A percentile compares a stretch with the other conserved stretches of the same genome.
phyloP scores from a whole-genome alignment of 176 grass and related monocot genomes.

The Chloris gayana region DNA sequence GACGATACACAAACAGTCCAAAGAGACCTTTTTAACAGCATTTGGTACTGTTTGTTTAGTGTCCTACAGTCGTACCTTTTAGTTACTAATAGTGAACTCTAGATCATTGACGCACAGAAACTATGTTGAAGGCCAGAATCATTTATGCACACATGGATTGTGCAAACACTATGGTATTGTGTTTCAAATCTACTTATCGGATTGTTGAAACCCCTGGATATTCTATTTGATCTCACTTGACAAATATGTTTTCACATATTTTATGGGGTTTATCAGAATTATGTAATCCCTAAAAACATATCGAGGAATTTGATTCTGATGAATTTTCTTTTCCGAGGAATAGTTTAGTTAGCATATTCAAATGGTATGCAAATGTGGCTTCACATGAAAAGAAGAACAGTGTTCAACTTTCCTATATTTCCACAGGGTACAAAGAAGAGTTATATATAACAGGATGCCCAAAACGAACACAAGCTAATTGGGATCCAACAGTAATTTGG shows the following conservation, averaged over 20 bases:
- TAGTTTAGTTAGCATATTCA: neutral
- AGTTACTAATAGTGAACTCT: neutral
- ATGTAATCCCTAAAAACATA: neutral
- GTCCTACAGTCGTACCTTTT: neutral
- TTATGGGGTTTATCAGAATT: neutral
- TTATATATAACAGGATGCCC: conserved; percentile 22
- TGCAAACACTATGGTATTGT: neutral
- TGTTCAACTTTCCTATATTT: neutral
- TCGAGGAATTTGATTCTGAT: neutral
- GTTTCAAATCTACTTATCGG: neutral
- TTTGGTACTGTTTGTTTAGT: neutral
- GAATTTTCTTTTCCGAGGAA: neutral
- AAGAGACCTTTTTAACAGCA: neutral
- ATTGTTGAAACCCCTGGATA: neutral
- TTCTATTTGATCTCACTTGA: neutral
- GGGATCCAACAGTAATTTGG: neutral
- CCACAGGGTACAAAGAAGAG: neutral
- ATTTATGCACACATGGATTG: neutral
- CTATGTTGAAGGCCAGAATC: neutral
- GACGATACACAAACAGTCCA: neutral
- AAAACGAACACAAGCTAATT: neutral
- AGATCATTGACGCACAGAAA: neutral
- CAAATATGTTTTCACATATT: neutral
- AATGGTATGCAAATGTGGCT: neutral
- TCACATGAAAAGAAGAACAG: neutral